A percentile compares a stretch with the other conserved stretches of the same genome.
Conservation (phyloP, 2,329 filamentous ascomycete species). For the Beauveria varroae region DNA sequence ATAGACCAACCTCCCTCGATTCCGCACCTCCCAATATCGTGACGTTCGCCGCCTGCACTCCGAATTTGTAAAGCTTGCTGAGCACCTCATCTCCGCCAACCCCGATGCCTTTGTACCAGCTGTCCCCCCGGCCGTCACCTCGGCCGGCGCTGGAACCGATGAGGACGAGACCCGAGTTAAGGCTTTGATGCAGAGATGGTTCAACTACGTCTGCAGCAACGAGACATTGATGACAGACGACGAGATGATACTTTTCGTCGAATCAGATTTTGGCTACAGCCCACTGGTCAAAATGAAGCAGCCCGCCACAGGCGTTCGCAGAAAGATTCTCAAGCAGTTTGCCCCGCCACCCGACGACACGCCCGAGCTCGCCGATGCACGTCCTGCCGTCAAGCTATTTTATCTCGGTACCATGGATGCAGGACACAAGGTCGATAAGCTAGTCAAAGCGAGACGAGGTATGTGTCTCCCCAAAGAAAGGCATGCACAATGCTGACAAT, state of each 20-base stretch:
- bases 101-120: constrained; percentile 91
- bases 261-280: constrained; percentile 97
- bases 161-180: constrained; percentile 91
- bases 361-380: constrained; percentile 81
- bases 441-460: constrained; percentile 91
- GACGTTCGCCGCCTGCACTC: constrained; percentile 93
- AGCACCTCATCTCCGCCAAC: constrained; percentile 95
- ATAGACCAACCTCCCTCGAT: constrained; percentile 96
- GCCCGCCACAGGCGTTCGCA: constrained; percentile 86
- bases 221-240: constrained; percentile 92
- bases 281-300: constrained; percentile 94
- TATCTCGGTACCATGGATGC: constrained; percentile 94
- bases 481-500: constrained; percentile 15
- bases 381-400: constrained; percentile 89
- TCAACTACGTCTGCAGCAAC: constrained; percentile 87
- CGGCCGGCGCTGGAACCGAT: constrained; percentile 89
- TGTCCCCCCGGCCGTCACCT: constrained; percentile 88
- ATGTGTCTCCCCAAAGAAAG: constrained; percentile 18
- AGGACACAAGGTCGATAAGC: constrained; percentile 91
- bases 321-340: constrained; percentile 97
- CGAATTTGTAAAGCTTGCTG: constrained; percentile 92
- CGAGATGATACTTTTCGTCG: constrained; percentile 97
- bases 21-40: constrained; percentile 95
- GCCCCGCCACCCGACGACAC: constrained; percentile 96
- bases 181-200: constrained; percentile 83